Conservation (phyloP, 2,329 filamentous ascomycete species). For the Alternaria arbusti region DNA sequence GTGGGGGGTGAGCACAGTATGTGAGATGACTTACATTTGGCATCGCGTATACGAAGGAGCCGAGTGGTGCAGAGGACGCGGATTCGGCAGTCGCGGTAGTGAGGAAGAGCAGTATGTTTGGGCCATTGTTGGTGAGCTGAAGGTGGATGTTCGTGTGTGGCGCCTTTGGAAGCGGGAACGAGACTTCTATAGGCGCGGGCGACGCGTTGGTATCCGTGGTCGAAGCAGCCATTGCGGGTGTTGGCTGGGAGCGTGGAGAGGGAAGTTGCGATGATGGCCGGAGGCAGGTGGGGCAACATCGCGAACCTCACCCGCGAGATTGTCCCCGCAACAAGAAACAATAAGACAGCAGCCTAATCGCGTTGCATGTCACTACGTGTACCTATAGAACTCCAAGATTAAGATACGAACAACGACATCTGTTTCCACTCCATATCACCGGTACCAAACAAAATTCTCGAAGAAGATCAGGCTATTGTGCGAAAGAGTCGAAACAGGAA, state of each 20-base stretch:
- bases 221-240: constrained; percentile 26
- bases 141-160: constrained; percentile 65
- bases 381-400: too few species aligned
- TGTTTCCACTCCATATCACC: too few species aligned
- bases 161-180: constrained; percentile 63
- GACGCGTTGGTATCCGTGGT: constrained; percentile 19
- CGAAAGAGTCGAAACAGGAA: too few species aligned
- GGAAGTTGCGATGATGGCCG: constrained; percentile 2
- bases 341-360: too few species aligned
- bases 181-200: constrained; percentile 59
- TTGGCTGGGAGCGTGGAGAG: background rate
- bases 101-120: constrained; percentile 63
- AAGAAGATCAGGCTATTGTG: too few species aligned
- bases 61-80: constrained; percentile 59
- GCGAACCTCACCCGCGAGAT: background rate
- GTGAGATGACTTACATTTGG: constrained; percentile 71
- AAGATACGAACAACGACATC: too few species aligned
- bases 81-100: constrained; percentile 57
- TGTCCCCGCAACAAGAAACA: background rate
- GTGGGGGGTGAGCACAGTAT: background rate
- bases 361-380: too few species aligned
- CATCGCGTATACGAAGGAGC: constrained; percentile 92
- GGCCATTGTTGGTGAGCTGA: constrained; percentile 62
- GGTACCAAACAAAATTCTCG: too few species aligned
- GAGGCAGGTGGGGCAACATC: constrained; percentile 7